Conservation (phyloP, 106 monocot genomes). For the Phalaenopsis aphrodite region DNA sequence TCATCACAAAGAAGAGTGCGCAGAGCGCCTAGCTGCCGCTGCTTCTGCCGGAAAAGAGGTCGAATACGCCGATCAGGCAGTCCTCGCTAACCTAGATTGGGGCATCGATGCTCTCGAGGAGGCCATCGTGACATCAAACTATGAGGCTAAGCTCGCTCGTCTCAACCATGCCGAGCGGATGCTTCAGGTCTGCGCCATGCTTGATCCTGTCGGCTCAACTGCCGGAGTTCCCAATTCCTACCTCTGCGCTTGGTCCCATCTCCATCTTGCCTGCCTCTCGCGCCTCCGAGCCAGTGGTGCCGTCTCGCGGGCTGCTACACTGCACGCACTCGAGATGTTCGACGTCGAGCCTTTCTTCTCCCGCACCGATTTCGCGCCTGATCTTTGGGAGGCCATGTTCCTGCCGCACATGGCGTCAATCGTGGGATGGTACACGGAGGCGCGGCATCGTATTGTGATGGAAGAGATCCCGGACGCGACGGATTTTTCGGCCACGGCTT, state of each 20-base stretch:
- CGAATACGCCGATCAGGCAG: conserved; percentile 42
- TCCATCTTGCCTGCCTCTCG: conserved; percentile 33
- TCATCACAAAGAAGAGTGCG: conserved; percentile 38
- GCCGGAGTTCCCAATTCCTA: conserved; percentile 56
- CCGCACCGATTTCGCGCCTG: conserved; percentile 44
- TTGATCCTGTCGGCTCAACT: conserved; percentile 31
- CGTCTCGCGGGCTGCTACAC: background rate
- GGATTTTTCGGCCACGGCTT: conserved; percentile 25
- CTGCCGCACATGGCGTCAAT: conserved; percentile 53
- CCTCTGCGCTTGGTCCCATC: conserved; percentile 57
- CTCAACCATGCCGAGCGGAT: conserved; percentile 53
- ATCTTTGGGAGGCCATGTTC: conserved; percentile 43
- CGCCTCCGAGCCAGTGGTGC: conserved; percentile 8
- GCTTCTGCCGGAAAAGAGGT: conserved; percentile 4
- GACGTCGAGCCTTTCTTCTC: conserved; percentile 40
- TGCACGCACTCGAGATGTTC: conserved; percentile 33
- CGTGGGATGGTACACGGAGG: conserved; percentile 40
- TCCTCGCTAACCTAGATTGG: conserved; percentile 56
- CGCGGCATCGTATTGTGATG: conserved; percentile 25
- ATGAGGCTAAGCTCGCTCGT: conserved; percentile 46
- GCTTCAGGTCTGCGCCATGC: conserved; percentile 41
- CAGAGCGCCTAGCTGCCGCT: conserved; percentile 42
- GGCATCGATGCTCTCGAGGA: conserved; percentile 56
- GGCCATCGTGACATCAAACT: conserved; percentile 28
- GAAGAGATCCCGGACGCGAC: conserved; percentile 28